Evolutionary conservation across 495 filamentous ascomycete genomes (phyloP).

Genomic region (Hyaloscypha hepaticicola): DNA sequence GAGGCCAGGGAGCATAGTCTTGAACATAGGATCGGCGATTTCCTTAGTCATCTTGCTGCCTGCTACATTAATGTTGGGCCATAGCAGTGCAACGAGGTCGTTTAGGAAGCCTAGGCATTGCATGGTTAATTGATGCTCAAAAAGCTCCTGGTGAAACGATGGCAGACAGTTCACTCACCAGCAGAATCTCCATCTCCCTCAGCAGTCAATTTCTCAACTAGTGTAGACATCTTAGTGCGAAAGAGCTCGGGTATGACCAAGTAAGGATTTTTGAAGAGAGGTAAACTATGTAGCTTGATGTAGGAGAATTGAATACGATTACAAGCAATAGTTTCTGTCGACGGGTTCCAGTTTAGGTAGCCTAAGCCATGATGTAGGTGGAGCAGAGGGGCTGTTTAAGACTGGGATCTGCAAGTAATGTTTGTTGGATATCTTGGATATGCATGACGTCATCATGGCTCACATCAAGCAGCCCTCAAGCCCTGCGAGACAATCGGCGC

Average conservation of each 20-base stretch:
- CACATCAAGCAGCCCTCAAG: no score
- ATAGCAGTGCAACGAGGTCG: constrained; percentile 43
- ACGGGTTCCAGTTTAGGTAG: no score
- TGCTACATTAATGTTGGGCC: constrained; percentile 44
- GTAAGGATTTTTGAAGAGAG: constrained; percentile 11
- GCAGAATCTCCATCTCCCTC: constrained; percentile 9
- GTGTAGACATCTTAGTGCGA: constrained; percentile 10
- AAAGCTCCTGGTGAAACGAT: neutral
- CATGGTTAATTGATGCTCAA: constrained; percentile 9
- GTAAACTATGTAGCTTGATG: constrained; percentile 9
- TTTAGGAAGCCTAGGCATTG: constrained; percentile 40
- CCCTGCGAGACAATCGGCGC: no score
- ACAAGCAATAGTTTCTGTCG: no score
- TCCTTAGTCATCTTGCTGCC: constrained; percentile 38
- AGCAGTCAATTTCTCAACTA: constrained; percentile 18
- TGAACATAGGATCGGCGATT: constrained; percentile 43
- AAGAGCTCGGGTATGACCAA: constrained; percentile 6
- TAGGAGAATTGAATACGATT: no score
- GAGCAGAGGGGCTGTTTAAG: no score
- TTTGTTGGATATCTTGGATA: no score
- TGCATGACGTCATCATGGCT: no score
- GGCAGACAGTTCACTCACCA: neutral
- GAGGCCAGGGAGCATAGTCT: constrained; percentile 38
- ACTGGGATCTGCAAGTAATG: no score
- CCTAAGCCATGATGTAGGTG: no score